Conservation (phyloP, 441 rosid species). For the Populus hybrid region DNA sequence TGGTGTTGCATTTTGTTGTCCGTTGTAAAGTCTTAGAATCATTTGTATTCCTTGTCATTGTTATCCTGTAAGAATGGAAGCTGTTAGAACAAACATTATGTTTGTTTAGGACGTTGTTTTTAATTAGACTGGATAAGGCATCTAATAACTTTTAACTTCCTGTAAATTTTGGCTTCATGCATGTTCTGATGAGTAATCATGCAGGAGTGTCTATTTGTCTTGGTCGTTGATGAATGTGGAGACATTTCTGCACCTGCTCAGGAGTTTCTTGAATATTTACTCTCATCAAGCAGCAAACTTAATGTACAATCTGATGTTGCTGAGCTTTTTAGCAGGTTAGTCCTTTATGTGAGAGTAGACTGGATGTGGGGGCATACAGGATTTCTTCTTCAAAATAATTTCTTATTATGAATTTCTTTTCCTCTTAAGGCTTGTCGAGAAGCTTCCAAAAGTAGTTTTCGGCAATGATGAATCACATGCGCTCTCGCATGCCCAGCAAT, state of each 20-base stretch:
- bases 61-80: too few relatives aligned
- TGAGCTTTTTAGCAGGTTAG: conserved; percentile 71
- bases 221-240: conserved; percentile 76
- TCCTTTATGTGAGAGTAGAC: conserved; percentile 25
- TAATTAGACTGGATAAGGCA: not conserved
- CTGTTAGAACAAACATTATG: not conserved
- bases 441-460: conserved; percentile 85
- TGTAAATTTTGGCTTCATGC: not conserved
- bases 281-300: conserved; percentile 36
- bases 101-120: not conserved
- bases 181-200: conserved; percentile 24
- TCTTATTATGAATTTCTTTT: conserved; percentile 13
- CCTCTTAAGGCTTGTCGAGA: conserved; percentile 65
- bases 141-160: not conserved
- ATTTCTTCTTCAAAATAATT: conserved; percentile 2
- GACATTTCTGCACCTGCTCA: conserved; percentile 68
- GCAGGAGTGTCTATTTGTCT: conserved; percentile 84
- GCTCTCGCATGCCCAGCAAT: conserved; percentile 67
- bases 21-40: too few relatives aligned
- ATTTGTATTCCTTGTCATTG: too few relatives aligned
- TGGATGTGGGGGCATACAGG: conserved; percentile 10
- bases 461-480: conserved; percentile 70
- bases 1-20: too few relatives aligned
- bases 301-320: conserved; percentile 47
- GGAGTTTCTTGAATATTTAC: conserved; percentile 53